Evolutionary conservation across 163 green algal species (phyloP), one percentile per base, ranked within the genome.

Genomic region (Scenedesmus sp.): DNA sequence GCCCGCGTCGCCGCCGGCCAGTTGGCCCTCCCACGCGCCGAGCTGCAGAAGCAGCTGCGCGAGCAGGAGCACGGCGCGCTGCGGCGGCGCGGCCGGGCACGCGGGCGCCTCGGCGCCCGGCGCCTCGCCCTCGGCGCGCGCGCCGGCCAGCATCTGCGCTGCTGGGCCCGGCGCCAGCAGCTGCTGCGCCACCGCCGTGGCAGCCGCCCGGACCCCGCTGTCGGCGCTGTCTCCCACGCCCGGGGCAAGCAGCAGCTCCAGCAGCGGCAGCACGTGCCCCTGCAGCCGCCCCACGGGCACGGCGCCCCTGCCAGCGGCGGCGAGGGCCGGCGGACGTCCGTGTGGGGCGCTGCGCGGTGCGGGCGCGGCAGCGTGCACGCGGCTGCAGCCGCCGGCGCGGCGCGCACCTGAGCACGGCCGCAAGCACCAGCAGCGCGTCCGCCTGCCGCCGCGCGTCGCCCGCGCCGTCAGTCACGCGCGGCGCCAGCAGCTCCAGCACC

Each of bases 351-450:
- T n/a, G n/a, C n/a, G n/a, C n/a, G n/a, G n/a, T n/a, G n/a, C n/a
- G n/a, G n/a, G n/a, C n/a, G n/a, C n/a, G n/a, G n/a, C n/a, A n/a
- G n/a, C n/a, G n/a, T n/a, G n/a, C n/a, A n/a, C n/a, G n/a, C n/a
- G n/a, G n/a, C n/a, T n/a, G n/a, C n/a, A n/a, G n/a, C n/a, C n/a
- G n/a, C n/a, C n/a, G n/a, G n/a, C n/a, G n/a, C n/a, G n/a, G n/a
- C n/a, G 13, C 17, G 20, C 48, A 87, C 83, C 77, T 82, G 3
- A 84, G 11, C 2, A 83, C 39, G 28, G 60, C 64, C 26, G 56
- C 78, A 45, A 87, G 66, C 54, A 85, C 50, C 63, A 80, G 63
- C 63, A 85, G 70, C 44, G 44, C 64, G 51, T 76, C 83, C 29
- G 75, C 83, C 18, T 67, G 70, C 58, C 50, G 42, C 17, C 22